Conservation (phyloP, 129 eudicot genomes). For the Artemisia annua region DNA sequence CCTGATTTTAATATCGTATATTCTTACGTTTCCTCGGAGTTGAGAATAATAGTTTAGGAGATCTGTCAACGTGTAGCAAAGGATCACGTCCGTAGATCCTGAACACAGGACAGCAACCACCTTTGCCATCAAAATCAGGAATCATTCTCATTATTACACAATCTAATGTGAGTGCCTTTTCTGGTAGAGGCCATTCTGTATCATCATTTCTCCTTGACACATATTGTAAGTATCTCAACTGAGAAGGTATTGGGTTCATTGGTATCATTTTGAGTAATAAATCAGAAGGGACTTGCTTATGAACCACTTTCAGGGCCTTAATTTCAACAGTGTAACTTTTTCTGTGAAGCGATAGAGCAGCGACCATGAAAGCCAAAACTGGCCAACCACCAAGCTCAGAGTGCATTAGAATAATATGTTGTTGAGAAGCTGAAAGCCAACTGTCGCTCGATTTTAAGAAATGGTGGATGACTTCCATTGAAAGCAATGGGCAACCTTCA, state of each 20-base stretch:
- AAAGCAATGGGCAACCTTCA: constrained; percentile 48
- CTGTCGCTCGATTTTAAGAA: constrained; percentile 55
- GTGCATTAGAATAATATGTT: constrained; percentile 56
- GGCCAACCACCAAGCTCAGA: constrained; percentile 65
- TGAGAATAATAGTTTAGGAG: constrained; percentile 52
- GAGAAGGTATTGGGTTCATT: constrained; percentile 62
- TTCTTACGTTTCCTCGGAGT: constrained; percentile 40
- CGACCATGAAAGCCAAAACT: constrained; percentile 59
- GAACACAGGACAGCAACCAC: constrained; percentile 67
- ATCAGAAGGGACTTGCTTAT: constrained; percentile 68
- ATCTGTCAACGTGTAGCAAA: constrained; percentile 42
- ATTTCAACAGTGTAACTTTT: constrained; percentile 54
- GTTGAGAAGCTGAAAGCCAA: constrained; percentile 61
- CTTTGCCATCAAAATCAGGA: constrained; percentile 62
- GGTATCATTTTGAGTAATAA: constrained; percentile 43
- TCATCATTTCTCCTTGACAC: constrained; percentile 56
- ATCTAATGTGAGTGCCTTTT: constrained; percentile 50
- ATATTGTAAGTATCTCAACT: constrained; percentile 68
- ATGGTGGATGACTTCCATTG: constrained; percentile 61
- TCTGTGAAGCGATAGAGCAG: constrained; percentile 55
- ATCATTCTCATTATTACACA: constrained; percentile 55
- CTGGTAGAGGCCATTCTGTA: constrained; percentile 59
- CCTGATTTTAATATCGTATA: constrained; percentile 58
- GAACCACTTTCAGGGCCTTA: constrained; percentile 57
- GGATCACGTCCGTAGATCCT: constrained; percentile 67